Percentiles rank a stretch among this genome's conserved stretches.
These are phyloP conservation scores for Pseudonectria buxi DNA, from an alignment of 2,329 filamentous ascomycete genomes.

Conservation along the genomic window DNA sequence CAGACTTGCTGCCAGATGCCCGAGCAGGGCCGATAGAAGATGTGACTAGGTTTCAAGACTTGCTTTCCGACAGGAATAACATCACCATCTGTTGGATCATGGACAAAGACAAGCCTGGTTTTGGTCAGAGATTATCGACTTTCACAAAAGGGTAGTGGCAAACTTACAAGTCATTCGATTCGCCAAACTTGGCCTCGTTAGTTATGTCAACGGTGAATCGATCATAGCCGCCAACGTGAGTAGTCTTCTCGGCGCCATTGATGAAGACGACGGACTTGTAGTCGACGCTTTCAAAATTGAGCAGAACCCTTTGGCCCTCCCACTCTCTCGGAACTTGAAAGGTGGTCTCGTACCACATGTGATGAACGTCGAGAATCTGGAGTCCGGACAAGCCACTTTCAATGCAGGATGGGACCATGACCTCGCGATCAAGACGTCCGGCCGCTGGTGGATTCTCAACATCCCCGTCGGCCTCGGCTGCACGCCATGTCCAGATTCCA, in stretches of 20 bases:
- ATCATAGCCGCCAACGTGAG: slow-evolving; percentile 55
- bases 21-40: slow-evolving; percentile 66
- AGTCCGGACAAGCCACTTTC: slow-evolving; percentile 44
- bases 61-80: slow-evolving; percentile 64
- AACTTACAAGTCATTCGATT: slow-evolving; percentile 49
- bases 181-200: slow-evolving; percentile 30
- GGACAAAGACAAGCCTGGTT: slow-evolving; percentile 56
- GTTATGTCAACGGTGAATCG: slow-evolving; percentile 56
- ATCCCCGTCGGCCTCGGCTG: slow-evolving; percentile 18
- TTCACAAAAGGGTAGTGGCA: no score
- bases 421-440: slow-evolving; percentile 29
- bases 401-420: slow-evolving; percentile 37
- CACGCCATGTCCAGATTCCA: slow-evolving; percentile 50
- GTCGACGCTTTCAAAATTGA: slow-evolving; percentile 55
- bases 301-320: slow-evolving; percentile 36
- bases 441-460: slow-evolving; percentile 7
- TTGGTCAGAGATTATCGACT: no score
- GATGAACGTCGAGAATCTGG: slow-evolving; percentile 33
- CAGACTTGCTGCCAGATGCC: slow-evolving; percentile 72
- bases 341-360: slow-evolving; percentile 44
- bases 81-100: slow-evolving; percentile 57
- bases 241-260: slow-evolving; percentile 45
- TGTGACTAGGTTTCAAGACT: slow-evolving; percentile 48
- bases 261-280: slow-evolving; percentile 53
- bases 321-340: slow-evolving; percentile 45